Conservation (phyloP, 2,329 filamentous ascomycete genomes). For the Eutypella sp. region DNA sequence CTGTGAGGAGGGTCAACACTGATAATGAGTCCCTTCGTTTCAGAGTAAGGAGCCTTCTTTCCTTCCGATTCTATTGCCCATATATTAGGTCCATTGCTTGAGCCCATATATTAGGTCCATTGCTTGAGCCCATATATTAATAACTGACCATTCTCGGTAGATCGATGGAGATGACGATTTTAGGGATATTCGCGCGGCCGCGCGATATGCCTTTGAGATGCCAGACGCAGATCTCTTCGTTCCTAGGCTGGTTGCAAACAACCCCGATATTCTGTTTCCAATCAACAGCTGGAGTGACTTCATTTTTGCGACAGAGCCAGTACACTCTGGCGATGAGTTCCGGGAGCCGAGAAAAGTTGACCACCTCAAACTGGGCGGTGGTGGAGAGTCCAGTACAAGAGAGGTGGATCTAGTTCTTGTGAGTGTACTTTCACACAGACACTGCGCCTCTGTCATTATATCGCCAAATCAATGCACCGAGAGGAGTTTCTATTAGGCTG, state of each 20-base stretch:
- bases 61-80: too few species aligned
- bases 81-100: too few species aligned
- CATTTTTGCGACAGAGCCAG: neutral
- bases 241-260: neutral
- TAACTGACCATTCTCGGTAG: too few species aligned
- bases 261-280: neutral
- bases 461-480: too few species aligned
- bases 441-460: too few species aligned
- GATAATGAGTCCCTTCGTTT: neutral
- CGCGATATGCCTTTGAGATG: neutral
- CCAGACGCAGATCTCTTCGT: neutral
- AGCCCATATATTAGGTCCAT: too few species aligned
- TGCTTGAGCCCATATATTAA: too few species aligned
- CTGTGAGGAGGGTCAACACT: neutral
- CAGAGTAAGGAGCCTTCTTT: too few species aligned
- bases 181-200: neutral
- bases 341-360: neutral
- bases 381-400: neutral
- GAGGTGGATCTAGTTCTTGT: neutral
- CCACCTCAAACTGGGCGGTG: neutral
- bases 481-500: too few species aligned
- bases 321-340: neutral
- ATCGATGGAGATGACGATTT: neutral
- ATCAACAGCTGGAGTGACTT: neutral
- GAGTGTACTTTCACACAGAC: too few species aligned